Evolutionary conservation across 2,329 filamentous ascomycete genomes (phyloP).

Genomic region (Pseudogymnoascus destructans): DNA sequence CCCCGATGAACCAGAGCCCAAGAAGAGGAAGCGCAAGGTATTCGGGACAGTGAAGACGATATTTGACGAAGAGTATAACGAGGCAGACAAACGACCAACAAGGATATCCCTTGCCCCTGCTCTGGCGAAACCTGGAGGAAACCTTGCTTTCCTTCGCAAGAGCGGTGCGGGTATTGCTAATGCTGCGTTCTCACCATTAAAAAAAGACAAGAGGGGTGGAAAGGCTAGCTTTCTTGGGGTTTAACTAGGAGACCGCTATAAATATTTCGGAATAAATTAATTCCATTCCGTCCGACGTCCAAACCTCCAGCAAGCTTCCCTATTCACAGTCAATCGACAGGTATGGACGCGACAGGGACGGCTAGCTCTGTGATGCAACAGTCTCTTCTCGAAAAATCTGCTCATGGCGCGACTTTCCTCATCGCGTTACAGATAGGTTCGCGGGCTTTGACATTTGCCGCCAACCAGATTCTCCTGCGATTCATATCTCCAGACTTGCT

Average conservation of each 20-base stretch:
- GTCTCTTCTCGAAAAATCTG: conserved; percentile 11
- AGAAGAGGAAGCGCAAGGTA: conserved; percentile 62
- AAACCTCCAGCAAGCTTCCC: conserved; percentile 2
- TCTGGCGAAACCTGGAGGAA: conserved; percentile 20
- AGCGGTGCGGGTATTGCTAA: conserved; percentile 24
- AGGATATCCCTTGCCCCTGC: conserved; percentile 26
- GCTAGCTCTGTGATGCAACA: background rate
- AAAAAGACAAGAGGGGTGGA: conserved; percentile 52
- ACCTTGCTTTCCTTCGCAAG: conserved; percentile 13
- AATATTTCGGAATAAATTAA: background rate
- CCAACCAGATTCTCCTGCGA: conserved; percentile 83
- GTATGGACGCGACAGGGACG: conserved; percentile 3
- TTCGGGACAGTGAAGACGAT: conserved; percentile 50
- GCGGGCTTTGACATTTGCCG: conserved; percentile 76
- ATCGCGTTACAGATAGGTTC: conserved; percentile 80
- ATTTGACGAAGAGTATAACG: conserved; percentile 57
- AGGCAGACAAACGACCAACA: conserved; percentile 28
- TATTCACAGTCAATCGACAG: conserved; percentile 1
- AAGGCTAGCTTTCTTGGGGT: conserved; percentile 41
- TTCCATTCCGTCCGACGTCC: background rate
- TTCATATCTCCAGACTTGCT: conserved; percentile 76
- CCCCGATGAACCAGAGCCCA: conserved; percentile 27
- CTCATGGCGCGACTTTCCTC: conserved; percentile 65
- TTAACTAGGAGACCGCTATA: conserved; percentile 12
- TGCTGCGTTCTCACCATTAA: conserved; percentile 56